phyloP scores from a whole-genome alignment of 768 basidiomycete genomes.

The Epithele typhae region DNA sequence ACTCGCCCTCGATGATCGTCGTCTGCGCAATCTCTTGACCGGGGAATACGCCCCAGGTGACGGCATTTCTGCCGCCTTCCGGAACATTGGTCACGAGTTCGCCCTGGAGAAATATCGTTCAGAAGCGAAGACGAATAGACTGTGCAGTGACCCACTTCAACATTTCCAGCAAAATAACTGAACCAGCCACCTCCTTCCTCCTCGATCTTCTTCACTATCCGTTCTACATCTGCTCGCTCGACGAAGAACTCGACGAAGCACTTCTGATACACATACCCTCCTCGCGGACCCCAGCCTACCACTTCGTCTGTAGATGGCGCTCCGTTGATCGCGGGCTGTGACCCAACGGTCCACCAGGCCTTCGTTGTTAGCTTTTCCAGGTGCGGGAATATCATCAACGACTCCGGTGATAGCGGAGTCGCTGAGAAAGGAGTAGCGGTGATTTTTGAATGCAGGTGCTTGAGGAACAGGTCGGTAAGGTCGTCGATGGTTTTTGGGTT shows the following conservation, averaged over 20 bases:
- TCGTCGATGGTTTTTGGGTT: slow-evolving; percentile 61
- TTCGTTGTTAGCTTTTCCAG: slow-evolving; percentile 70
- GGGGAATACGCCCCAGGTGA: slow-evolving; percentile 98
- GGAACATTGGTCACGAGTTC: slow-evolving; percentile 77
- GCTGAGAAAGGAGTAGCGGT: slow-evolving; percentile 86
- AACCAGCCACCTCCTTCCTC: slow-evolving; percentile 60
- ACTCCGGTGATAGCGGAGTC: slow-evolving; percentile 77
- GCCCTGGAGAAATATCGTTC: slow-evolving; percentile 47
- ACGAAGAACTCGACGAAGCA: slow-evolving; percentile 97
- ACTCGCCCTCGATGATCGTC: slow-evolving; percentile 93
- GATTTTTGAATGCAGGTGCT: slow-evolving; percentile 71
- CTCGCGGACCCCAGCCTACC: slow-evolving; percentile 91
- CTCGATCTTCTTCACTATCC: slow-evolving; percentile 53
- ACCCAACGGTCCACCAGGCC: slow-evolving; percentile 96
- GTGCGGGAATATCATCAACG: slow-evolving; percentile 70
- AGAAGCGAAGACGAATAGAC: not conserved
- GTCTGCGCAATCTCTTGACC: slow-evolving; percentile 95
- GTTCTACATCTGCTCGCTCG: slow-evolving; percentile 50
- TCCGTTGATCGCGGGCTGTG: slow-evolving; percentile 91
- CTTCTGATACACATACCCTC: slow-evolving; percentile 97
- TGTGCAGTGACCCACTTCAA: slow-evolving; percentile 45
- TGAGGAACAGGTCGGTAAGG: slow-evolving; percentile 74
- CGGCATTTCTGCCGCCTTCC: slow-evolving; percentile 81
- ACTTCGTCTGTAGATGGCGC: slow-evolving; percentile 66
- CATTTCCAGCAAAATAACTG: slow-evolving; percentile 83